phyloP scores from a whole-genome alignment of 2,329 filamentous ascomycete genomes.

The Fusarium sp. region DNA sequence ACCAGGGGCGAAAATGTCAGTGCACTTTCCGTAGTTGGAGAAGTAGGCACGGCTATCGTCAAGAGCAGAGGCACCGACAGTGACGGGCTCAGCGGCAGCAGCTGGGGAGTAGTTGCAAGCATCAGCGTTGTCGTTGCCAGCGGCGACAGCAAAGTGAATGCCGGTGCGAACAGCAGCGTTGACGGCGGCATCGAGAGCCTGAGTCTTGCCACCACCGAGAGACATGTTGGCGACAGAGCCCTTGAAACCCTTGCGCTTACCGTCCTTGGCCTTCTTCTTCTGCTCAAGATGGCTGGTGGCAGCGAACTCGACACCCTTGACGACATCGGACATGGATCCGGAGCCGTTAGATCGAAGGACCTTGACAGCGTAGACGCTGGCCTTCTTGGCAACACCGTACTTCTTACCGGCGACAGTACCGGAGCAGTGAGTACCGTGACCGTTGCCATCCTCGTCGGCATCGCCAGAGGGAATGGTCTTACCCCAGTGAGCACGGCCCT shows the following conservation, averaged over 20 bases:
- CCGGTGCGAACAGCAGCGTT: conserved; percentile 93
- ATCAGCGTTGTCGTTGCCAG: conserved; percentile 98
- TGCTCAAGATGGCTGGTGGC: conserved; percentile 83
- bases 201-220: conserved; percentile 96
- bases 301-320: conserved; percentile 97
- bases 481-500: conserved; percentile 95
- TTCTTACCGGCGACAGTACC: conserved; percentile 98
- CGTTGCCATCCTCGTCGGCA: conserved; percentile 92
- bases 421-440: conserved; percentile 99
- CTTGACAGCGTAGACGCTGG: conserved; percentile 96
- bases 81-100: conserved; percentile 90
- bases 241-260: conserved; percentile 97
- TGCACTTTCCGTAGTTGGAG: conserved; percentile 99
- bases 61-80: conserved; percentile 93
- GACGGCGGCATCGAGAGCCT: conserved; percentile 89
- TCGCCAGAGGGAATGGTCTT: conserved; percentile 93
- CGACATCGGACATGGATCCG: conserved; percentile 97
- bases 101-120: conserved; percentile 99
- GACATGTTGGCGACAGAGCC: conserved; percentile 99
- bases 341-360: conserved; percentile 97
- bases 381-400: conserved; percentile 99
- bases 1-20: conserved; percentile 98
- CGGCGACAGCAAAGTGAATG: conserved; percentile 97
- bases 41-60: conserved; percentile 98
- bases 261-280: conserved; percentile 82